phyloP scores from a whole-genome alignment of 2,329 filamentous ascomycete species.

The Ascochyta pisi region DNA sequence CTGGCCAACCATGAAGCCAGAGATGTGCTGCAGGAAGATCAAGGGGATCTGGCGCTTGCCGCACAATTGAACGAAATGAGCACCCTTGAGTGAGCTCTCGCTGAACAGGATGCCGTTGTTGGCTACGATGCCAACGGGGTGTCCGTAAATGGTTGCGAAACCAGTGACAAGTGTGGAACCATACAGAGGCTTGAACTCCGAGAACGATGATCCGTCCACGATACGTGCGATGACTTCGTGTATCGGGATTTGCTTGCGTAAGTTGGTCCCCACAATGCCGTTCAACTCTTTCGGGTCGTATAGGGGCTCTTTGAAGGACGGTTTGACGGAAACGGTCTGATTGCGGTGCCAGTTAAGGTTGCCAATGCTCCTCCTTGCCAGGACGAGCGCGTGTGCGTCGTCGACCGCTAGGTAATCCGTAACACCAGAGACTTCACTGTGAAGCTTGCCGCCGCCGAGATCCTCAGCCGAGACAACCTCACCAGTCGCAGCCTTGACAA shows the following conservation, averaged over 20 bases:
- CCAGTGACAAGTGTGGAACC: slow-evolving; percentile 87
- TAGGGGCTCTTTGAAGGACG: slow-evolving; percentile 73
- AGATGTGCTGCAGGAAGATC: slow-evolving; percentile 95
- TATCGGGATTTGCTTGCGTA: slow-evolving; percentile 83
- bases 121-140: slow-evolving; percentile 89
- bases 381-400: slow-evolving; percentile 87
- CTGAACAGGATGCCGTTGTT: slow-evolving; percentile 97
- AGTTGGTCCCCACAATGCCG: slow-evolving; percentile 89
- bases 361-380: slow-evolving; percentile 81
- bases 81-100: slow-evolving; percentile 86
- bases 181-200: slow-evolving; percentile 94
- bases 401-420: slow-evolving; percentile 95
- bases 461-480: slow-evolving; percentile 92
- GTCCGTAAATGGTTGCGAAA: slow-evolving; percentile 88
- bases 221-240: slow-evolving; percentile 92
- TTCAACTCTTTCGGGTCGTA: slow-evolving; percentile 80
- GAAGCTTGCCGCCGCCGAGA: slow-evolving; percentile 86
- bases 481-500: slow-evolving; percentile 95
- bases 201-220: slow-evolving; percentile 87
- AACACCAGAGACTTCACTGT: slow-evolving; percentile 89
- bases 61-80: slow-evolving; percentile 96
- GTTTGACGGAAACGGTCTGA: slow-evolving; percentile 40
- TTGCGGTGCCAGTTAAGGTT: slow-evolving; percentile 85
- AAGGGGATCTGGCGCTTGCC: slow-evolving; percentile 87
- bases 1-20: slow-evolving; percentile 96